Base-by-base conservation (phyloP, 495 filamentous ascomycete genomes). In the Aspergillus diversus region DNA sequence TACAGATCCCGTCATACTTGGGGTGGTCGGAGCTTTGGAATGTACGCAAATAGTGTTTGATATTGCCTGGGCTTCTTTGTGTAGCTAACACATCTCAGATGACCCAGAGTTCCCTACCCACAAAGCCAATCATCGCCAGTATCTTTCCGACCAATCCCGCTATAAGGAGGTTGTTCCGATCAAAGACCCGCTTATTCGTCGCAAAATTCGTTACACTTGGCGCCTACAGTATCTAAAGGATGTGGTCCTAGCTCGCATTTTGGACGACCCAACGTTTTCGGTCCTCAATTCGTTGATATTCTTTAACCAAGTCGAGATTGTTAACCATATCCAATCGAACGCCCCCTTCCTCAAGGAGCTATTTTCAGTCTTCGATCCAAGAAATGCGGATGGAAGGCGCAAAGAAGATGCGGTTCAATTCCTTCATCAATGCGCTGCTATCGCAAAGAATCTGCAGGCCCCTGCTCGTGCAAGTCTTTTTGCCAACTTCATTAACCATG, bases 31-130 rank as follows among this genome's bases (percentile, higher is more conserved):
- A 55, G 96, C 96, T 48, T 78, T 99, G 59, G 95, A 99, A 83
- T 99, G 88, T 89, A 81, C 73, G 47, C 47, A 0, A 31, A 17
- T 9, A 39, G n/a, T 33, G 47, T 31, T 53, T 21, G 15, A 11
- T 31, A 7, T 37, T 33, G 5, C 12, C n/a, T 31, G 35, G 27
- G 54, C 32, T 42, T 13, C 34, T 39, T 31, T 55, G 47, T 46
- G 58, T 57, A 60, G 37, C 67, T 70, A 53, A 70, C 51, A 16
- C 47, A 27, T 33, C 52, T 31, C 52, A 91, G 88, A 97, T 77
- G 95, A 99, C 66, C 95, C 96, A 8, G 95, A 99, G 74, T 99
- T 98, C 66, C 95, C 95, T n/a, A 93, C 87, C 46, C 95, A 98
- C 80, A 97, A 97, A 75, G 95, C 95, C 15, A 99, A 99, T 71